Evolutionary conservation across 2,329 filamentous ascomycete species (phyloP).

Genomic region (Cyphellophora attinorum): DNA sequence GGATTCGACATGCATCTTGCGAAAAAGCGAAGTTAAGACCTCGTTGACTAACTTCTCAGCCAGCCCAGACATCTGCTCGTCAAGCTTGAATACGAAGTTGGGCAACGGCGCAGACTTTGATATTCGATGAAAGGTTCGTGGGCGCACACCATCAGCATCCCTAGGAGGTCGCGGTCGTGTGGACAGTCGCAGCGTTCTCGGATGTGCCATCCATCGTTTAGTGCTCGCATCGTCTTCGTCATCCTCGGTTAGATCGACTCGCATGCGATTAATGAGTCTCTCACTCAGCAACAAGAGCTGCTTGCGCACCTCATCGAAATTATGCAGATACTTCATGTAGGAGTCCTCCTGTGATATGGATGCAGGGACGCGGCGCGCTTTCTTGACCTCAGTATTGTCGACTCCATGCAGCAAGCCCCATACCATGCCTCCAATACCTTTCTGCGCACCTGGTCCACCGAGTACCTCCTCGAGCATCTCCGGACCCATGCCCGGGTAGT

Average conservation of each 20-base stretch:
- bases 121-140: slow-evolving; percentile 56
- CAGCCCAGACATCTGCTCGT: slow-evolving; percentile 47
- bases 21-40: slow-evolving; percentile 60
- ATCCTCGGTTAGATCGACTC: slow-evolving; percentile 58
- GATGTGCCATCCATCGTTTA: slow-evolving; percentile 63
- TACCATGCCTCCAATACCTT: slow-evolving; percentile 60
- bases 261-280: slow-evolving; percentile 70
- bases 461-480: slow-evolving; percentile 59
- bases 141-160: slow-evolving; percentile 44
- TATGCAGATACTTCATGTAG: slow-evolving; percentile 59
- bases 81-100: slow-evolving; percentile 59
- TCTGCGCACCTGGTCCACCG: slow-evolving; percentile 58
- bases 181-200: slow-evolving; percentile 71
- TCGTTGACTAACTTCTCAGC: slow-evolving; percentile 63
- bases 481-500: slow-evolving; percentile 53
- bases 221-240: slow-evolving; percentile 27
- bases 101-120: slow-evolving; percentile 70
- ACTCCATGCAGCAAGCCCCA: slow-evolving; percentile 76
- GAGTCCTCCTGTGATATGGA: slow-evolving; percentile 96
- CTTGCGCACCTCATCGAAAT: slow-evolving; percentile 51
- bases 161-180: slow-evolving; percentile 54
- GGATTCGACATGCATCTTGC: slow-evolving; percentile 61
- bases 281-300: slow-evolving; percentile 60
- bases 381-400: slow-evolving; percentile 64
- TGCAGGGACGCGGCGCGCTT: slow-evolving; percentile 61